Evolutionary conservation across 768 basidiomycete genomes (phyloP), one percentile per base, ranked within the genome.

Genomic region (Porphyrellus cyaneotinctus): DNA sequence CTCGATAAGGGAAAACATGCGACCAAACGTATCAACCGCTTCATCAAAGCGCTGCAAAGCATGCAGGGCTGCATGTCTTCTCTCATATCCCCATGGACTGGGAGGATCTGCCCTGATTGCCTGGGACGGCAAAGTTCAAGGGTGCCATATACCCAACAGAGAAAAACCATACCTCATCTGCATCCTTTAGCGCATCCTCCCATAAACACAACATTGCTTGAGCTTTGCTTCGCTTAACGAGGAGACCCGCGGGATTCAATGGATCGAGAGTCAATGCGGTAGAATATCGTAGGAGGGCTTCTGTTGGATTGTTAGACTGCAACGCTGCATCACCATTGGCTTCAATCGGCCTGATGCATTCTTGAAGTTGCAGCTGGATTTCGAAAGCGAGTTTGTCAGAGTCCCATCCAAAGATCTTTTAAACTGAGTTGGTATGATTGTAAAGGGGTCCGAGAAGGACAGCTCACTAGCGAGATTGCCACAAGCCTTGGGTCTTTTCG

Each of bases 141-240:
- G 28, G 2, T 17, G 18, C n/a, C 18, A 31, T 15, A 31, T 4
- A 22, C 3, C 17, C 10, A 12, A 9, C 2, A 15, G 3, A 39
- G 4, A 49, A 31, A 31, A n/a, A 10, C 1, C 17, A 20, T 31
- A 55, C 54, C n/a, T 45, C 13, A 31, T 55, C 51, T 13, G 39
- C 51, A 15, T 55, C 51, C 6, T 17, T 36, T 38, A 53, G 28
- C 4, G 53, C 43, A 8, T 35, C 50, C 4, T 39, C 44, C 53
- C 51, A 55, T 26, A 18, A n/a, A 17, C 11, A 23, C 3, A 37
- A 6, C 24, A 23, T 43, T 18, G 14, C 43, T 10, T 28, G 42
- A 12, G 41, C 54, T 33, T 32, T 52, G 23, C 54, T 58, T 42
- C 57, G 57, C 33, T 56, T 56, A 7, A 59, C 10, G 12, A 58